Conservation (phyloP, 2,329 filamentous ascomycete genomes). For the Nemania diffusa region DNA sequence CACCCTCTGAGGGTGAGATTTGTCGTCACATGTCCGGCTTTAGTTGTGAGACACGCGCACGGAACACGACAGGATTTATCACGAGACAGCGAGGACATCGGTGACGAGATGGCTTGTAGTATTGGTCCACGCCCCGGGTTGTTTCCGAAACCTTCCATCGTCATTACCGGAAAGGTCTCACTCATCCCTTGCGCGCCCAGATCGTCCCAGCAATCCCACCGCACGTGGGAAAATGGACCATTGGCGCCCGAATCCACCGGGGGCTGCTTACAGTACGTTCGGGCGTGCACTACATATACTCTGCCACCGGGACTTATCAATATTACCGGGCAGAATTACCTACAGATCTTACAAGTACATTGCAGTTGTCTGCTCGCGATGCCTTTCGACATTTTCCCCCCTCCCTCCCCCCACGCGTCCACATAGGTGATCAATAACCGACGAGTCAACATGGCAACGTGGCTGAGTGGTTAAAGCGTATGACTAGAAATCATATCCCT, state of each 20-base stretch:
- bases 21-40: constrained; percentile 1
- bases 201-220: neutral
- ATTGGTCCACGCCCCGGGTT: too few species aligned
- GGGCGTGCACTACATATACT: neutral
- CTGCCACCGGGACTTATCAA: constrained; percentile 3
- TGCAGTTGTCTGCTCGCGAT: constrained; percentile 5
- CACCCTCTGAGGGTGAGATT: constrained; percentile 6
- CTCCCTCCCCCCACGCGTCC: neutral
- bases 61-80: neutral
- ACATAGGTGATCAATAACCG: neutral
- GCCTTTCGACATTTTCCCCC: neutral
- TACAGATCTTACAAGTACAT: too few species aligned
- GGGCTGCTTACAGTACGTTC: neutral
- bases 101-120: too few species aligned
- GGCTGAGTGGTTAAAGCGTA: constrained; percentile 32
- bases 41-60: neutral
- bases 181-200: neutral
- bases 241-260: neutral
- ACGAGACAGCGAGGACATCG: too few species aligned
- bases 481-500: constrained; percentile 30
- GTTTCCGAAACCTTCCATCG: too few species aligned
- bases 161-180: too few species aligned
- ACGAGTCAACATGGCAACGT: constrained; percentile 8
- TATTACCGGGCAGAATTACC: neutral
- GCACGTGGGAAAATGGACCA: neutral